Evolutionary conservation across 2,329 filamentous ascomycete species (phyloP), one percentile per base, ranked within the genome.

Genomic region (Diaporthe vaccinii): DNA sequence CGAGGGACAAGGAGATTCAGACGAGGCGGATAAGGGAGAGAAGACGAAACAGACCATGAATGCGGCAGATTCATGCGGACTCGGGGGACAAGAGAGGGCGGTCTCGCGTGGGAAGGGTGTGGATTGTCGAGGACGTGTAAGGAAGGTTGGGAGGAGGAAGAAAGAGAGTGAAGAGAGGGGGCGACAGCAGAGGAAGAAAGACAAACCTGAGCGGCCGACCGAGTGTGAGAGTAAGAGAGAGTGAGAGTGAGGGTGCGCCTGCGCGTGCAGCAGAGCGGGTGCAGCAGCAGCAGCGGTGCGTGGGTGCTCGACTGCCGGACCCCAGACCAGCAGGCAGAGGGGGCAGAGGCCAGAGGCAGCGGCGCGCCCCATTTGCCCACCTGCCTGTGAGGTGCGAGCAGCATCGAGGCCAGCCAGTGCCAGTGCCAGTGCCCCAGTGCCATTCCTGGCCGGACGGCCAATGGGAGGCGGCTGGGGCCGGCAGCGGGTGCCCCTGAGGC

Each of bases 1-100:
- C 78, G 80, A 79, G 77, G 78, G 72, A 79, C 79, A 80, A 80
- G 79, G 79, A 77, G 76, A 75, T 77, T 74, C 41, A 77, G 78
- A 77, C 78, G 78, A 76, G 76, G 75, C 76, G 78, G 78, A 74
- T 77, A 77, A 76, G 75, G 69, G 73, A 76, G 61, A 71, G 49
- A 28, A 39, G 65, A 70, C 51, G 41, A 46, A 67, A 75, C 57
- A 67, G 62, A 73, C 55, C 69, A 76, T 76, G 75, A 76, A 76
- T 53, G 69, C 69, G 73, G 72, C 70, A 73, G 68, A 73, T 76
- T 75, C 75, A 76, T 76, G 75, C 73, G 72, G 62, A 73, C 59
- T 76, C 73, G 75, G 51, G 55, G 55, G 17, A n/a, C 39, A 36
- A 53, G 62, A 53, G 55, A 72, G 59, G 62, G 46, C 73, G 75